Percentiles rank a stretch among this genome's conserved stretches.
Conservation (phyloP, 2,329 filamentous ascomycete species). For the Aspergillus thermomutatus region DNA sequence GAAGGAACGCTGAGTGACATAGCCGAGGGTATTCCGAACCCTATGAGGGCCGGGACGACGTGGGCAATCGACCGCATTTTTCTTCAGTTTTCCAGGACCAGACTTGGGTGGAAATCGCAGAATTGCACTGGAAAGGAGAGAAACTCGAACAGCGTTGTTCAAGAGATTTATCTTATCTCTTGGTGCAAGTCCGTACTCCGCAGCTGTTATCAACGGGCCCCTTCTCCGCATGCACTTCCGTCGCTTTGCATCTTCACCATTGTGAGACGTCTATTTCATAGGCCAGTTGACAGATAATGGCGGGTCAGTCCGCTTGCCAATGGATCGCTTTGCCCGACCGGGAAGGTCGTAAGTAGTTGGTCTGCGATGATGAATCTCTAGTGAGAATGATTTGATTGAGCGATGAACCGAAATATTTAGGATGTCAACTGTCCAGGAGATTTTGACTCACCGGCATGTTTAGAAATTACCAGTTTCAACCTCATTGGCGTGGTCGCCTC, state of each 20-base stretch:
- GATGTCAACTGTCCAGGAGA: background rate
- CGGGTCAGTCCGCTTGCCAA: background rate
- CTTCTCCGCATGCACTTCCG: background rate
- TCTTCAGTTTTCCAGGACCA: background rate
- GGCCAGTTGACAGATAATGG: background rate
- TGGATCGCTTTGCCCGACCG: background rate
- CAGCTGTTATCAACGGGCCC: background rate
- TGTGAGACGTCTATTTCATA: background rate
- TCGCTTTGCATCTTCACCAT: background rate
- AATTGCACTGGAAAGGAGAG: background rate
- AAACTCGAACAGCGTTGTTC: background rate
- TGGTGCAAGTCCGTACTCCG: background rate
- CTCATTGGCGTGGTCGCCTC: no score
- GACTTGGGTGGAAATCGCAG: background rate
- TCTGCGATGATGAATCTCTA: background rate
- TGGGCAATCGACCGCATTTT: background rate
- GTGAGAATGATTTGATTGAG: background rate
- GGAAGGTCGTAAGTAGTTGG: background rate
- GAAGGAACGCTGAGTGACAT: constrained; percentile 22
- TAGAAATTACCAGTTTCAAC: background rate
- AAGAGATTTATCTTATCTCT: background rate
- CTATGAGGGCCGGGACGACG: background rate
- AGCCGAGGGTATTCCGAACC: constrained; percentile 5
- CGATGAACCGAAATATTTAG: background rate
- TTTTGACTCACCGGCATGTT: background rate